phyloP scores from a whole-genome alignment of 2,329 filamentous ascomycete species.

The Claviceps pusilla region DNA sequence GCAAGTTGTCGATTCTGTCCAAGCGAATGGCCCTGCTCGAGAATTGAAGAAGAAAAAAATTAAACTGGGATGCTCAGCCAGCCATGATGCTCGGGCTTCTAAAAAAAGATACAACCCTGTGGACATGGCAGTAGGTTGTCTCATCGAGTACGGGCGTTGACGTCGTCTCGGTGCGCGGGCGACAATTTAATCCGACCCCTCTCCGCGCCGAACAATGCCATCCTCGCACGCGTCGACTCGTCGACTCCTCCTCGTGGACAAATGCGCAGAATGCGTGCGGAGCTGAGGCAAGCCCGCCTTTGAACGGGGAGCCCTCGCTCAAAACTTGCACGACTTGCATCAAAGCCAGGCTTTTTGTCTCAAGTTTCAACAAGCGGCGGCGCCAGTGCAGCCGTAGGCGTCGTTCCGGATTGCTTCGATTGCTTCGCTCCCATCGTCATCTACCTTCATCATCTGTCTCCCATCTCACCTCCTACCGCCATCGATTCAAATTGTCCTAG shows the following conservation, averaged over 20 bases:
- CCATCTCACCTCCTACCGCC: background rate
- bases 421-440: background rate
- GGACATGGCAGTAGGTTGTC: too few species aligned
- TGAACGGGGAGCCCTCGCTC: background rate
- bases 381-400: background rate
- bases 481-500: background rate
- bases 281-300: background rate
- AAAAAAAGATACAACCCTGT: too few species aligned
- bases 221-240: too few species aligned
- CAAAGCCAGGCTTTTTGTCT: background rate
- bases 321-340: background rate
- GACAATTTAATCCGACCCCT: background rate
- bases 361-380: background rate
- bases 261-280: background rate
- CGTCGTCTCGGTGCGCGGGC: background rate
- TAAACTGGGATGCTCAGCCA: too few species aligned
- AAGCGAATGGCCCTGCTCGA: too few species aligned
- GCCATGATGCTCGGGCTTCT: too few species aligned
- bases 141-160: too few species aligned
- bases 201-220: too few species aligned
- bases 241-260: too few species aligned
- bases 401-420: background rate
- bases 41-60: too few species aligned
- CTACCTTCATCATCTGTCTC: background rate
- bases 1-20: too few species aligned